Conservation (phyloP, 2,329 filamentous ascomycete species). For the Acrocalymma vagum region DNA sequence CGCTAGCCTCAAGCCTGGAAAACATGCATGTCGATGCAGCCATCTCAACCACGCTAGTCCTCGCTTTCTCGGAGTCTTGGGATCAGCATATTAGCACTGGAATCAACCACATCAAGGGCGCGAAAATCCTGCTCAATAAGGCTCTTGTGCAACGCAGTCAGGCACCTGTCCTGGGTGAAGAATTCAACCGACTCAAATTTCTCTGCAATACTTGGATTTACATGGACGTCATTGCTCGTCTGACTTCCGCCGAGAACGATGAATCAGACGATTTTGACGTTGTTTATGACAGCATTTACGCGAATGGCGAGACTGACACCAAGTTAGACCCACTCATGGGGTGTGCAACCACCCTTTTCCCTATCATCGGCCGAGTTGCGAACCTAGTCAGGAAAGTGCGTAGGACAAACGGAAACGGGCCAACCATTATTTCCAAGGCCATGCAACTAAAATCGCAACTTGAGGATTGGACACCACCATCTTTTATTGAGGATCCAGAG, state of each 20-base stretch:
- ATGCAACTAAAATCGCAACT: conserved; percentile 68
- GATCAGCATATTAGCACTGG: conserved; percentile 74
- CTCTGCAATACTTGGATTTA: conserved; percentile 77
- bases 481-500: conserved; percentile 67
- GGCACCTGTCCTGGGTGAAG: conserved; percentile 50
- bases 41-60: conserved; percentile 73
- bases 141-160: conserved; percentile 60
- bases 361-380: conserved; percentile 71
- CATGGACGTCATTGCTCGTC: conserved; percentile 75
- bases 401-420: conserved; percentile 64
- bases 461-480: conserved; percentile 68
- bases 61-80: conserved; percentile 77
- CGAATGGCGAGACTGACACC: conserved; percentile 50
- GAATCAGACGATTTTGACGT: conserved; percentile 62
- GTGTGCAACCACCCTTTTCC: conserved; percentile 72
- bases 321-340: conserved; percentile 77
- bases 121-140: conserved; percentile 69
- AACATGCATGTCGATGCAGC: conserved; percentile 72
- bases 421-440: conserved; percentile 68
- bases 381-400: conserved; percentile 70
- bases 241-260: conserved; percentile 69
- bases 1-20: conserved; percentile 66
- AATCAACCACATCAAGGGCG: conserved; percentile 73
- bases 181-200: conserved; percentile 65
- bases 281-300: conserved; percentile 46